Base-by-base conservation (phyloP, 192 early-diverging fungal species). In the Bifiguratus adelaidae region DNA sequence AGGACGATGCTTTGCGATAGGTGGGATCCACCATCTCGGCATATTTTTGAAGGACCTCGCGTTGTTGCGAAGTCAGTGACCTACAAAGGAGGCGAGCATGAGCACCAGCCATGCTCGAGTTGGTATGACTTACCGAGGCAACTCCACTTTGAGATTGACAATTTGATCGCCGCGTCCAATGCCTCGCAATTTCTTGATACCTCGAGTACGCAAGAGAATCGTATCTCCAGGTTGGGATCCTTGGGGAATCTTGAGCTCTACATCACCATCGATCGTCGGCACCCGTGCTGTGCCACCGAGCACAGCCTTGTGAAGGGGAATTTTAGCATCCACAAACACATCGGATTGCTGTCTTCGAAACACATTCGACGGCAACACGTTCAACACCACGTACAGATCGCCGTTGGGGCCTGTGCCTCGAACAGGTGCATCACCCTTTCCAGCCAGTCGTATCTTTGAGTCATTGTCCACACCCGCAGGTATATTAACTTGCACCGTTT, bases 241-340 rank as follows among this genome's bases (percentile, higher is more conserved):
- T 7, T 82, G 43, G 15, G 81, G 81, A 32, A 99, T 60, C 37
- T 78, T 88, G 25, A 99, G 63, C 44, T 99, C 93, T 1, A 96
- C 91, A 52, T 95, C 88, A 24, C 95, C 93, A 59, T 99, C 93
- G 6, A 99, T 76, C 7, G 95, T 96, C 1, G 89, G 92, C 12
- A 99, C 78, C 4, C 80, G 71, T 4, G 95, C 60, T 1, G 68
- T 70, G 36, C 95, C 95, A 26, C 95, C 95, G 29, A 99, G 63
- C 4, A 92, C 66, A 4, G 95, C 95, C 1, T 75, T 86, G 13
- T 81, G 71, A 50, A 99, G 78, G 6, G 95, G 93, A 13, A 99
- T 67, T 1, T 57, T 57, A 3, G 81, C 74, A 20, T 85, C 71
- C 9, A 83, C 71, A 55, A 85, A 80, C 19, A 97, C 68, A 51